phyloP scores from a whole-genome alignment of 768 basidiomycete genomes.

The Peribolospora kevripleyi region DNA sequence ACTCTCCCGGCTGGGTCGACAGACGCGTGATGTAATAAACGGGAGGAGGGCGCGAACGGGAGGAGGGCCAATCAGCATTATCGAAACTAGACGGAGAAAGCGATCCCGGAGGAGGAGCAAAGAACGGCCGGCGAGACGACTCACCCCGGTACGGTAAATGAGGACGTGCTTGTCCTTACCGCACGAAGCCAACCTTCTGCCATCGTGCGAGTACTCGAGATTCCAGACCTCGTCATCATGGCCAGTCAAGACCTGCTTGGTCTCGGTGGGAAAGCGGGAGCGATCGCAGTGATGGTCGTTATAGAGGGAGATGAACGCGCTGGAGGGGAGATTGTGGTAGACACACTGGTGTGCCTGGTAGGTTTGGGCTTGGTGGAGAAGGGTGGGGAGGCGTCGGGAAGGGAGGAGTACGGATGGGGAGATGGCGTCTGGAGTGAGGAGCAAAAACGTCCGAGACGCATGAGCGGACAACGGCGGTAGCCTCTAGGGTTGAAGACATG shows the following conservation, averaged over 20 bases:
- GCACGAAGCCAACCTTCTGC: constrained; percentile 56
- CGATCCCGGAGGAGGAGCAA: background rate
- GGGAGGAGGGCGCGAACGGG: background rate
- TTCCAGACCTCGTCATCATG: constrained; percentile 92
- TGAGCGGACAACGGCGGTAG: background rate
- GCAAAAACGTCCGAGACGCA: background rate
- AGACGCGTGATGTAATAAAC: constrained; percentile 24
- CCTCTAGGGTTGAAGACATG: background rate
- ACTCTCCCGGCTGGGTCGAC: constrained; percentile 30
- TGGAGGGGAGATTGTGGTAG: constrained; percentile 40
- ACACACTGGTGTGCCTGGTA: constrained; percentile 59
- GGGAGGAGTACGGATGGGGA: constrained; percentile 84
- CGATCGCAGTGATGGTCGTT: constrained; percentile 63
- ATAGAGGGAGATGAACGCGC: constrained; percentile 52
- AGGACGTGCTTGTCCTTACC: constrained; percentile 70
- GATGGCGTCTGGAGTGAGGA: constrained; percentile 41
- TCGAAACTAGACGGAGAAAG: background rate
- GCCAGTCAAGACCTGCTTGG: constrained; percentile 58
- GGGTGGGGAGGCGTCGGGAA: constrained; percentile 54
- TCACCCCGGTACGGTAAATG: constrained; percentile 64
- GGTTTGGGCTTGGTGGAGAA: constrained; percentile 59
- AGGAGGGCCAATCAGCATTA: background rate
- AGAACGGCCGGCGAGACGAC: constrained; percentile 14
- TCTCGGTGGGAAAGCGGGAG: constrained; percentile 54
- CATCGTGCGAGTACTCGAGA: constrained; percentile 82